These are phyloP conservation scores for Spathaspora arborariae DNA, from an alignment of 805 yeast genomes.

Conservation along the genomic window DNA sequence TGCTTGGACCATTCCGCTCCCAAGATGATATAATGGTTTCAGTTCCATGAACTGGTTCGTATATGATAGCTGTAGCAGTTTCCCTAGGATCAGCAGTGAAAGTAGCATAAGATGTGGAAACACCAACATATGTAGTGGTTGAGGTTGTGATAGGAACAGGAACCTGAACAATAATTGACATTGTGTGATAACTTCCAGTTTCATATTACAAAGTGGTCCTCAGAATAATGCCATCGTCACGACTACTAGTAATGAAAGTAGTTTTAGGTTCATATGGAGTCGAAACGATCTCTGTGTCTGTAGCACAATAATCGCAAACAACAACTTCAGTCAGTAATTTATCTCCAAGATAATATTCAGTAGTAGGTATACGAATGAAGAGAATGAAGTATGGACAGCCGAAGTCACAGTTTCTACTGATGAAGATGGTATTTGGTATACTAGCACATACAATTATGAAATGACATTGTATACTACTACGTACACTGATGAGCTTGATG, in stretches of 20 bases:
- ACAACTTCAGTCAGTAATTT: not conserved
- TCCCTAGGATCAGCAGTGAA: slow-evolving; percentile 15
- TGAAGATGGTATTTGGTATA: not conserved
- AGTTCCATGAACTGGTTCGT: slow-evolving; percentile 8
- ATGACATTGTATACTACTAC: not conserved
- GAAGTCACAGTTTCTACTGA: not conserved
- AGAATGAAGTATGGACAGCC: not conserved
- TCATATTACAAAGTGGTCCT: too few species aligned
- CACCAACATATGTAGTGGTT: slow-evolving; percentile 3
- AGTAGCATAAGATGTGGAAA: slow-evolving; percentile 11
- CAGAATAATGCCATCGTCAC: too few species aligned
- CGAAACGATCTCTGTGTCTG: not conserved
- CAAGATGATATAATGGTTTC: too few species aligned
- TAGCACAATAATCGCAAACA: not conserved
- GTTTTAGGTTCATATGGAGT: not conserved
- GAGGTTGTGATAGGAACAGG: slow-evolving; percentile 16
- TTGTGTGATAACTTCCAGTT: too few species aligned
- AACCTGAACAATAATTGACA: slow-evolving; percentile 18
- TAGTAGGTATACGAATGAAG: not conserved
- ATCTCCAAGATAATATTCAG: not conserved
- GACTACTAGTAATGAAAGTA: slow-evolving; percentile 18
- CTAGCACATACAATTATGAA: not conserved
- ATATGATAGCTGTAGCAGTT: slow-evolving; percentile 15
- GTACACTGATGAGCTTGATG: not conserved
- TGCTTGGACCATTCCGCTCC: too few species aligned